phyloP scores from a whole-genome alignment of 2,329 filamentous ascomycete species.

The Zarea fungicola region DNA sequence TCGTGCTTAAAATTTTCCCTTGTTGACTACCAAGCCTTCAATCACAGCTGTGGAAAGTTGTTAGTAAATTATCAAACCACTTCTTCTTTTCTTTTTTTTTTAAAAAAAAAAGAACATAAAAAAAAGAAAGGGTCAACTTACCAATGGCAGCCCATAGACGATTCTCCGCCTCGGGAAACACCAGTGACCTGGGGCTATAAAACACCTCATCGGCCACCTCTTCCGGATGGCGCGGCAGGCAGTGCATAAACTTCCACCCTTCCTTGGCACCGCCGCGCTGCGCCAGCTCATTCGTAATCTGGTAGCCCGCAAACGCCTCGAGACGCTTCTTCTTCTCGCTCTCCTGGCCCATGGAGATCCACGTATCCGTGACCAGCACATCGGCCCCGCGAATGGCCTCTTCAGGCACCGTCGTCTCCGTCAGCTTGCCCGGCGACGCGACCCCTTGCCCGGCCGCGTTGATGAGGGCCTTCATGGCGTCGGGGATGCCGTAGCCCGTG shows the following conservation, averaged over 20 bases:
- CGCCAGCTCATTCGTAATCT: constrained; percentile 83
- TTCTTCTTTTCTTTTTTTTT: not conserved
- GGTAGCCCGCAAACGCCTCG: constrained; percentile 81
- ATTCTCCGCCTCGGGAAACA: constrained; percentile 94
- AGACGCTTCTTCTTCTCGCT: constrained; percentile 72
- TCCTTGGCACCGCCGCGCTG: constrained; percentile 79
- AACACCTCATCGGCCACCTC: constrained; percentile 95
- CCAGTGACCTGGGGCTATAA: constrained; percentile 76
- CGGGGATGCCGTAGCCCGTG: constrained; percentile 74
- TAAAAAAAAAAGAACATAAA: no score
- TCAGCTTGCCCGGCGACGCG: constrained; percentile 57
- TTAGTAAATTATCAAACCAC: not conserved
- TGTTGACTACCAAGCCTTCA: constrained; percentile 91
- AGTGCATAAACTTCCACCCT: constrained; percentile 98
- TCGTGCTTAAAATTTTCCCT: constrained; percentile 62
- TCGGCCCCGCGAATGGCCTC: constrained; percentile 82
- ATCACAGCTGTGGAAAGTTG: constrained; percentile 58
- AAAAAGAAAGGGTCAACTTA: constrained; percentile 34
- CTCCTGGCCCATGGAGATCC: constrained; percentile 98
- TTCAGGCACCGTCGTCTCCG: constrained; percentile 73
- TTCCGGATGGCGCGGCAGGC: constrained; percentile 83
- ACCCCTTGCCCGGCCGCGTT: constrained; percentile 53
- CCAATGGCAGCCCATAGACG: constrained; percentile 83
- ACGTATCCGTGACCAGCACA: constrained; percentile 92
- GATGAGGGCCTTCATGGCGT: constrained; percentile 69